Percentiles rank a stretch among this genome's conserved stretches.
Evolutionary conservation across 139 green algal genomes (phyloP).

Genomic region (Picochlorum costavermella): DNA sequence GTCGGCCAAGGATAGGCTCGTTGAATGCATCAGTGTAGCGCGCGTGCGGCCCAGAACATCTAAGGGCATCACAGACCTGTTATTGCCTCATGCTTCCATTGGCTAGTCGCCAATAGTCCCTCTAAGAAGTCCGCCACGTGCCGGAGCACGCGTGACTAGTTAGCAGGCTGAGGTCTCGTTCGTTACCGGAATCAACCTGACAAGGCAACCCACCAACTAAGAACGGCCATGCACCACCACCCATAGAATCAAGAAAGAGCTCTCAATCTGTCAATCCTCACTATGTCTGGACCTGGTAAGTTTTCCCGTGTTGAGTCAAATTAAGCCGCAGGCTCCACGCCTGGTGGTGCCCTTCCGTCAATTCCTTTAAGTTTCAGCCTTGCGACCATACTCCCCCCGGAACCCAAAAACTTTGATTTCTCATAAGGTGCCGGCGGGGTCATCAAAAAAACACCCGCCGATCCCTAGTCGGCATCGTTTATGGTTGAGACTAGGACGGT

Average conservation of each 20-base stretch:
- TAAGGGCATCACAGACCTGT: slow-evolving; percentile 99
- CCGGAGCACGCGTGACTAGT: slow-evolving; percentile 75
- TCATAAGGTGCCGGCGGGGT: slow-evolving; percentile 96
- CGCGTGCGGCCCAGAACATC: slow-evolving; percentile 97
- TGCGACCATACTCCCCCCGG: slow-evolving; percentile 93
- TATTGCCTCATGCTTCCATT: slow-evolving; percentile 97
- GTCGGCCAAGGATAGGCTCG: slow-evolving; percentile 85
- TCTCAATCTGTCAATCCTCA: slow-evolving; percentile 93
- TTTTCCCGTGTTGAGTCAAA: slow-evolving; percentile 95
- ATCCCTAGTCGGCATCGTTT: slow-evolving; percentile 99
- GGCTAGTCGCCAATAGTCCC: slow-evolving; percentile 86
- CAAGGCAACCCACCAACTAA: slow-evolving; percentile 93
- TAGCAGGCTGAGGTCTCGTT: slow-evolving; percentile 96
- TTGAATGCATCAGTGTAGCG: slow-evolving; percentile 96
- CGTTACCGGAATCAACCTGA: slow-evolving; percentile 95
- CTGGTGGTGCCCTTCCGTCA: slow-evolving; percentile 93
- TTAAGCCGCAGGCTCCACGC: slow-evolving; percentile 91
- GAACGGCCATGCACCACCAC: slow-evolving; percentile 57
- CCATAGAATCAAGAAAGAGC: slow-evolving; percentile 93
- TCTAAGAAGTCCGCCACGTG: slow-evolving; percentile 82
- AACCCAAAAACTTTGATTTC: slow-evolving; percentile 99
- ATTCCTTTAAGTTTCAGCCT: slow-evolving; percentile 94
- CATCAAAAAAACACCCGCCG: slow-evolving; percentile 91
- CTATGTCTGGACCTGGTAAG: slow-evolving; percentile 94
- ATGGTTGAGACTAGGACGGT: slow-evolving; percentile 99